Conservation (phyloP, 768 basidiomycete species). For the Sutorius australiensis region DNA sequence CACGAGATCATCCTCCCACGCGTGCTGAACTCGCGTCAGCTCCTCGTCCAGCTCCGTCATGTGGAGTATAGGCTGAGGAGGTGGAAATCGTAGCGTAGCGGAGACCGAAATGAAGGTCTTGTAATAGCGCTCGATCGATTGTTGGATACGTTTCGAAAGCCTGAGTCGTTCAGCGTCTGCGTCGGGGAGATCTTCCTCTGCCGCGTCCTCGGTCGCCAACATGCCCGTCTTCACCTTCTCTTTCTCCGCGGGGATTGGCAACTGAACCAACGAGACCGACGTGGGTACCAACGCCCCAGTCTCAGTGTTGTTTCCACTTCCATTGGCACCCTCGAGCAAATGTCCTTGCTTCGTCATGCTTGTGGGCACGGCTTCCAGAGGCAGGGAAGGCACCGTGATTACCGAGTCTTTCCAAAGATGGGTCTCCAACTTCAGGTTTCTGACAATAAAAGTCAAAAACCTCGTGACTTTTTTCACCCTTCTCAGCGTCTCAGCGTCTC, state of each 20-base stretch:
- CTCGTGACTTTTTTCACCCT: conserved; percentile 90
- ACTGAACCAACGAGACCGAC: conserved; percentile 25
- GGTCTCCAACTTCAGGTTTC: conserved; percentile 91
- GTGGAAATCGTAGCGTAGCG: conserved; percentile 85
- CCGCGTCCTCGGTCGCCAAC: conserved; percentile 25
- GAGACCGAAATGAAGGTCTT: conserved; percentile 92
- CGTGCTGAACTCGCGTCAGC: conserved; percentile 62
- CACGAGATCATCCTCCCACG: conserved; percentile 86
- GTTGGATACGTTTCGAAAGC: conserved; percentile 73
- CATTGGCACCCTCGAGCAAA: conserved; percentile 22
- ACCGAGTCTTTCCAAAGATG: conserved; percentile 91
- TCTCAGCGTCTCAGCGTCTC: conserved; percentile 70
- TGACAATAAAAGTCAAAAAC: conserved; percentile 88
- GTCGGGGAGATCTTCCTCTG: conserved; percentile 52
- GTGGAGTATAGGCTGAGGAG: conserved; percentile 79
- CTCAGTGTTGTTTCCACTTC: conserved; percentile 16
- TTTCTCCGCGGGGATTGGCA: conserved; percentile 18
- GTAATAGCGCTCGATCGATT: conserved; percentile 79
- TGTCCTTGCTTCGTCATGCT: conserved; percentile 26
- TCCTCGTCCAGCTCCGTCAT: conserved; percentile 89
- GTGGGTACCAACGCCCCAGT: conserved; percentile 12
- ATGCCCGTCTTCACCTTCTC: conserved; percentile 11
- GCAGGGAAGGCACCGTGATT: conserved; percentile 67
- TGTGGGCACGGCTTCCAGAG: conserved; percentile 59
- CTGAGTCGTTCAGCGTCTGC: conserved; percentile 69